Base-by-base conservation (phyloP, 148 eudicot genomes). In the Drosera capensis region DNA sequence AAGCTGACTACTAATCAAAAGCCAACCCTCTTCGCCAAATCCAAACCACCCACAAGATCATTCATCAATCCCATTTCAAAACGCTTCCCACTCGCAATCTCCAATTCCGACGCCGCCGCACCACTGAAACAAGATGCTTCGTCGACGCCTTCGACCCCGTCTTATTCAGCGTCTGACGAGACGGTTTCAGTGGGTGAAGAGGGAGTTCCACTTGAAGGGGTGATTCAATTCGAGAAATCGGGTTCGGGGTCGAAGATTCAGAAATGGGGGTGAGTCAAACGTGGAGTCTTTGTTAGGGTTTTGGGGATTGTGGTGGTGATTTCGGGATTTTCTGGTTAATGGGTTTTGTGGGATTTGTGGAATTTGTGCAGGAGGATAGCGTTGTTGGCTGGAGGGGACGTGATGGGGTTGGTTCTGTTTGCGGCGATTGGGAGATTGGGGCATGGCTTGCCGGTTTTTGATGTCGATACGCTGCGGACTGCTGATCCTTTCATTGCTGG, bases 401-500 rank as follows among this genome's bases (percentile, higher is more conserved):
- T 90, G 23, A 56, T 79, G 71, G 82, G 75, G 9, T 66, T 90
- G 59, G 59, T 90, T 57, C 25, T 81, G 49, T 85, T 90, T 50
- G 58, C 95, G 37, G 80, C 94, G 19, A 77, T 90, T 30, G 99
- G 95, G 48, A 80, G 95, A 68, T 80, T 81, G 59, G 85, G 85
- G 51, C 99, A 90, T 56, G 99, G 99, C 0, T 85, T 90, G 43
- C 54, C 80, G 14, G 95, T 78, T 60, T 66, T 90, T 19, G 82
- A 90, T 50, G 17, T 59, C 0, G 95, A 80, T 56, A 90, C 99
- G 11, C 58, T 90, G 44, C 73, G 70, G 31, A 90, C 82, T 12
- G 99, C 88, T 23, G 99, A 90, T 49, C 99, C 99, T 52, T 90
- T 90, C 48, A 64, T 85, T 49, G 95, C 99, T 30, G 95, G 99